phyloP scores from a whole-genome alignment of 1,139 yeast genomes.

The Geotrichum aggregatum region DNA sequence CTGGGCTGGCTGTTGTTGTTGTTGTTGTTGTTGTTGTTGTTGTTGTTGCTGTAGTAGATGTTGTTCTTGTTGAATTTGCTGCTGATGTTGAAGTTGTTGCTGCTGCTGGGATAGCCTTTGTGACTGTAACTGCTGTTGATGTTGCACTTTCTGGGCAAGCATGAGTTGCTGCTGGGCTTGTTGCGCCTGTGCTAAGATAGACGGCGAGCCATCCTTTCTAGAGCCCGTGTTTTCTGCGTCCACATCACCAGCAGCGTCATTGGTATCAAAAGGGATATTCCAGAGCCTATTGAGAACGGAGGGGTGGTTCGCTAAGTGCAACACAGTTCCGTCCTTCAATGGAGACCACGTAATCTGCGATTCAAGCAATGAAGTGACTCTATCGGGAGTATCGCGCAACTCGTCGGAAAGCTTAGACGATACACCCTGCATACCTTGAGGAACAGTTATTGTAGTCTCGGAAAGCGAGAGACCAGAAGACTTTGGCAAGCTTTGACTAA shows the following conservation, averaged over 20 bases:
- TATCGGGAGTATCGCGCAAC: background rate
- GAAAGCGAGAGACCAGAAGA: slow-evolving; percentile 18
- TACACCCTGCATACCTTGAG: background rate
- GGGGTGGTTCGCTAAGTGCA: slow-evolving; percentile 1
- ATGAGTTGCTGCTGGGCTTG: slow-evolving; percentile 20
- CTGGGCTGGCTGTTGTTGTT: background rate
- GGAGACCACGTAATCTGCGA: slow-evolving; percentile 5
- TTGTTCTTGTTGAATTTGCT: background rate
- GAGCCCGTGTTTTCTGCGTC: background rate
- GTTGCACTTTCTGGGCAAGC: slow-evolving; percentile 13
- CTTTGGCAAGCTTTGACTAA: slow-evolving; percentile 28
- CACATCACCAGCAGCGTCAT: slow-evolving; percentile 1
- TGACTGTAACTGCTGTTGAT: slow-evolving; percentile 12
- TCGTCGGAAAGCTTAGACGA: background rate
- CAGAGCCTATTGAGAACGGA: slow-evolving; percentile 8
- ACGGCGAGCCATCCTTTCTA: slow-evolving; percentile 12
- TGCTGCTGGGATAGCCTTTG: background rate
- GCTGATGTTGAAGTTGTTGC: background rate
- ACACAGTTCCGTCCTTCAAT: background rate
- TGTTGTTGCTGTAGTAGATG: slow-evolving; percentile 3
- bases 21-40: slow-evolving; percentile 7
- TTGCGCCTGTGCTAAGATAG: slow-evolving; percentile 20
- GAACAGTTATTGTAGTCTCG: slow-evolving; percentile 17
- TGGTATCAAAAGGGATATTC: slow-evolving; percentile 11
- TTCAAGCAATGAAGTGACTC: background rate